Evolutionary conservation across 305 asterid species (phyloP).

Genomic region (Solanum aculeatissimum): DNA sequence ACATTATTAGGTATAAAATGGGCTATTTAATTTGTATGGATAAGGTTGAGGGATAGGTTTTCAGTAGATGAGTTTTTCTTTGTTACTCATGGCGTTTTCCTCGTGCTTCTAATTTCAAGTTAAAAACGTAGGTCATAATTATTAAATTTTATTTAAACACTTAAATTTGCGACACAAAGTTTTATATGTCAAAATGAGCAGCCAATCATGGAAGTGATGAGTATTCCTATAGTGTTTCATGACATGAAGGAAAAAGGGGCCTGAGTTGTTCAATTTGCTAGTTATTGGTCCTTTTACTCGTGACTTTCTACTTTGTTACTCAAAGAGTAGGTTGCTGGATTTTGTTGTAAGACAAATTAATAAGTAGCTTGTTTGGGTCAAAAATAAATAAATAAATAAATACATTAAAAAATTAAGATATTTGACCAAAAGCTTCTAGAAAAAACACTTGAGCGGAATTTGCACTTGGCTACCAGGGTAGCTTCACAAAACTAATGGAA

Average conservation of each 20-base stretch:
- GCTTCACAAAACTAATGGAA: too few relatives aligned
- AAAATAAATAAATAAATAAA: too few relatives aligned
- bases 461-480: too few relatives aligned
- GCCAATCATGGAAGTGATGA: neutral
- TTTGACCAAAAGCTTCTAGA: too few relatives aligned
- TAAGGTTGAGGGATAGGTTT: neutral
- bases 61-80: neutral
- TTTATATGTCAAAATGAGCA: neutral
- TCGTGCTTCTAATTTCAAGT: neutral
- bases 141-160: neutral
- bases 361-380: neutral
- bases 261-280: neutral
- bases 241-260: neutral
- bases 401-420: too few relatives aligned
- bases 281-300: neutral
- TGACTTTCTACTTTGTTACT: neutral
- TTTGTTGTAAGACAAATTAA: neutral
- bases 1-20: too few relatives aligned
- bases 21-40: neutral
- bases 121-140: too few relatives aligned
- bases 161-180: neutral
- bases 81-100: neutral
- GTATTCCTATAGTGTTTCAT: neutral
- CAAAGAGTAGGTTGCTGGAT: neutral
- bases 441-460: too few relatives aligned